Conservation (phyloP, 2,329 filamentous ascomycete species). For the Drechslerella dactyloides region DNA sequence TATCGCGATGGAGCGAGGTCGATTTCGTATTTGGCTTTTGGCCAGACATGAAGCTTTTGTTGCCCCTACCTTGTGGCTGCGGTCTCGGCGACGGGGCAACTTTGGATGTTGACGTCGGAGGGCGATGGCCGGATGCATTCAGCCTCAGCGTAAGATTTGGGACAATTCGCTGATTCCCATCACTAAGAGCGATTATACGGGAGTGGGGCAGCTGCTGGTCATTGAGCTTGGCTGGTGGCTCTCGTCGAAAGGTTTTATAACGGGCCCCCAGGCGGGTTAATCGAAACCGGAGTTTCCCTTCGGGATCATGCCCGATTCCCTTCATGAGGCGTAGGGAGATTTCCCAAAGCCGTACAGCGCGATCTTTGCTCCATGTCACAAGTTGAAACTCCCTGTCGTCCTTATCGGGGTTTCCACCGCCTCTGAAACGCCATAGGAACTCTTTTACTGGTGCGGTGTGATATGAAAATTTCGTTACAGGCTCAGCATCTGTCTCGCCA, state of each 20-base stretch:
- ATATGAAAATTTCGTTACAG: slow-evolving; percentile 67
- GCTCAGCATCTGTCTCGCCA: slow-evolving; percentile 60
- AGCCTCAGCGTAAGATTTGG: slow-evolving; percentile 16
- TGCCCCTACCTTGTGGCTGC: slow-evolving; percentile 22
- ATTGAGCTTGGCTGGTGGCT: slow-evolving; percentile 60
- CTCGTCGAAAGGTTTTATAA: slow-evolving; percentile 83
- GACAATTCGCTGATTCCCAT: slow-evolving; percentile 24
- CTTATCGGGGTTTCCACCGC: slow-evolving; percentile 68
- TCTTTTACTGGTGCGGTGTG: slow-evolving; percentile 80
- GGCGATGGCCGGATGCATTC: slow-evolving; percentile 31
- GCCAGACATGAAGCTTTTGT: slow-evolving; percentile 43
- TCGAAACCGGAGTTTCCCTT: slow-evolving; percentile 54
- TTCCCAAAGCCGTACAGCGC: slow-evolving; percentile 77
- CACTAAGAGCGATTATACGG: slow-evolving; percentile 17
- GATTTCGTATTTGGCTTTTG: slow-evolving; percentile 42
- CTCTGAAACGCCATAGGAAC: slow-evolving; percentile 85
- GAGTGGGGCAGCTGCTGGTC: slow-evolving; percentile 19
- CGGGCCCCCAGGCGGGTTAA: slow-evolving; percentile 81
- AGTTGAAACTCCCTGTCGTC: slow-evolving; percentile 90
- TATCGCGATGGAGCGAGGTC: slow-evolving; percentile 56
- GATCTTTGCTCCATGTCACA: slow-evolving; percentile 90
- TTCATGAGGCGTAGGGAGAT: slow-evolving; percentile 53
- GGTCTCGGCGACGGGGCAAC: slow-evolving; percentile 14
- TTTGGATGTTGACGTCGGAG: slow-evolving; percentile 22
- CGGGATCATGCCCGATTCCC: slow-evolving; percentile 54